Conservation (phyloP, 2,329 filamentous ascomycete genomes). For the Xylariaceae sp. region DNA sequence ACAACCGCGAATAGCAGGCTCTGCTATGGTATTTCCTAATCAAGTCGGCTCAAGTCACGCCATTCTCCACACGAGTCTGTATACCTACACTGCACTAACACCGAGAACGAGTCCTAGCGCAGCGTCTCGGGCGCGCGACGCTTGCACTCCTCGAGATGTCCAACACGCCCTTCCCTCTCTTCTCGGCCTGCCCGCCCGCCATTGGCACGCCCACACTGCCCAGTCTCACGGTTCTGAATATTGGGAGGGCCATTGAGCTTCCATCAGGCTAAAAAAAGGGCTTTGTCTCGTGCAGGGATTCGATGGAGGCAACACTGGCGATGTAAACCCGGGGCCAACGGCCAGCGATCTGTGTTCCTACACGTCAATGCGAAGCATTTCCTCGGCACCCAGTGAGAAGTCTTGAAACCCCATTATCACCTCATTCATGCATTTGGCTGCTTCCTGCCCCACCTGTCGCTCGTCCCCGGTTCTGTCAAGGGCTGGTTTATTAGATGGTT, state of each 20-base stretch:
- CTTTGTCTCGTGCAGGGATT: conserved; percentile 23
- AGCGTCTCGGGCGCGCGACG: neutral
- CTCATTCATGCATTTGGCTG: conserved; percentile 13
- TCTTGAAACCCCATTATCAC: conserved; percentile 1
- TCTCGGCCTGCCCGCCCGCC: neutral
- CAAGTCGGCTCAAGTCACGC: conserved; percentile 2
- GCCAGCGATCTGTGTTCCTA: conserved; percentile 1
- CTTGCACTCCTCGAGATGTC: neutral
- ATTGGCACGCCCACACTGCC: conserved; percentile 3
- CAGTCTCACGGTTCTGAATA: conserved; percentile 17
- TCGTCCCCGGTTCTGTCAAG: conserved; percentile 6
- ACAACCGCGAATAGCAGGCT: neutral
- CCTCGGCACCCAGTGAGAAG: conserved; percentile 1
- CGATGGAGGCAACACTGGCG: conserved; percentile 13
- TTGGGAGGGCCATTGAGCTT: conserved; percentile 12
- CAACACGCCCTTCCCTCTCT: neutral
- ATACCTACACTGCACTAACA: conserved; percentile 1
- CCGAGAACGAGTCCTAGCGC: neutral
- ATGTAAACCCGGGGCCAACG: conserved; percentile 7
- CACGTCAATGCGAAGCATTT: conserved; percentile 11
- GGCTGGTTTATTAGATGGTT: conserved; percentile 1
- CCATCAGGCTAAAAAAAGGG: conserved; percentile 27
- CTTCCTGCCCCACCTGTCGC: conserved; percentile 3
- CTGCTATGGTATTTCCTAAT: neutral
- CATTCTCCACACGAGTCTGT: conserved; percentile 4